These are phyloP conservation scores for Nakazawaea ernobii DNA, from an alignment of 805 yeast species.

Conservation along the genomic window DNA sequence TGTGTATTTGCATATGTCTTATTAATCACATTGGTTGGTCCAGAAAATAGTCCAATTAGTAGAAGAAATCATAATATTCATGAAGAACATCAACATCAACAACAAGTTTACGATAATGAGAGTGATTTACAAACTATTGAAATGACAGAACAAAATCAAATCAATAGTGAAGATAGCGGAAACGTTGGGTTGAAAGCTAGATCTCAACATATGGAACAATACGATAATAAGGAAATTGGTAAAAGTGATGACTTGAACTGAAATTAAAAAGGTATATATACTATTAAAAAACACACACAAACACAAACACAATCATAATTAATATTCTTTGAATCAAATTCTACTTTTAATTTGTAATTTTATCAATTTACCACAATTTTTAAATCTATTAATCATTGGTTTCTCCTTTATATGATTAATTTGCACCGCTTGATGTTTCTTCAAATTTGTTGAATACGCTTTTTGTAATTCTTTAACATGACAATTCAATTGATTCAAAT, in stretches of 20 bases:
- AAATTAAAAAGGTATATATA: background rate
- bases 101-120: background rate
- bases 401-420: background rate
- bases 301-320: background rate
- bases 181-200: background rate
- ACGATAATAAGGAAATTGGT: background rate
- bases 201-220: background rate
- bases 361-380: background rate
- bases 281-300: too few species aligned
- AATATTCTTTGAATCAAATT: background rate
- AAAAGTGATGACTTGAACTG: background rate
- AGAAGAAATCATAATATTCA: background rate
- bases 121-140: background rate
- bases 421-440: background rate
- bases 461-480: background rate
- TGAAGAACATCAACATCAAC: background rate
- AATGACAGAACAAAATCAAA: background rate
- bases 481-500: background rate
- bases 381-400: background rate
- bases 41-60: conserved; percentile 43
- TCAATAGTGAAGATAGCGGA: background rate
- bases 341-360: background rate
- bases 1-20: conserved; percentile 52
- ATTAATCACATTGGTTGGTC: conserved; percentile 50
- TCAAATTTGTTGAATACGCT: background rate